These are phyloP conservation scores for Torulaspora globosa DNA, from an alignment of 1,139 yeast genomes.

Conservation along the genomic window DNA sequence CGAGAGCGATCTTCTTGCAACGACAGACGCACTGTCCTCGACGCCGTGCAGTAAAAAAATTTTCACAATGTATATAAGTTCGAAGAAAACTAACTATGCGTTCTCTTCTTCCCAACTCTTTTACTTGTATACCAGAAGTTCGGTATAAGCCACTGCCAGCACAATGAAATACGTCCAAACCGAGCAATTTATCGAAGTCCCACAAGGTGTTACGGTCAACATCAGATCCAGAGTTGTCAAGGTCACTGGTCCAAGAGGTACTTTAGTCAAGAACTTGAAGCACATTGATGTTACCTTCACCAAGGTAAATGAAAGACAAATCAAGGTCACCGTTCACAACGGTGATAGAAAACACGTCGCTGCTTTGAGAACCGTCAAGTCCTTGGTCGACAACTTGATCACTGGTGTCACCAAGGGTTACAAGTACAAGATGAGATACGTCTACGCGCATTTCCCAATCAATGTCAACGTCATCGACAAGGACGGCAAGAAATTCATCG, in stretches of 20 bases:
- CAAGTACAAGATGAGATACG: slow-evolving; percentile 99
- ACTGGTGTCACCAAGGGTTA: slow-evolving; percentile 99
- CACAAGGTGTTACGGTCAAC: slow-evolving; percentile 88
- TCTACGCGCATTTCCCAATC: slow-evolving; percentile 99
- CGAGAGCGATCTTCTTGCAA: background rate
- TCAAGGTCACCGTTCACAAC: slow-evolving; percentile 91
- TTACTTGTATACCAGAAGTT: too few species aligned
- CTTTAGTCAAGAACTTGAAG: slow-evolving; percentile 81
- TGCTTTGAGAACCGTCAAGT: slow-evolving; percentile 97
- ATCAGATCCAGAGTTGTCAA: slow-evolving; percentile 89
- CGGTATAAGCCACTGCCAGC: too few species aligned
- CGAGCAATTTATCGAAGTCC: slow-evolving; percentile 85
- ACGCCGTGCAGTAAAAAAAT: background rate
- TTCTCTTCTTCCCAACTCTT: too few species aligned
- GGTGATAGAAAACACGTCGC: slow-evolving; percentile 99
- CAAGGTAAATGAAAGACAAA: slow-evolving; percentile 65
- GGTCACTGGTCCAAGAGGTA: slow-evolving; percentile 99
- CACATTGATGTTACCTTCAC: slow-evolving; percentile 93
- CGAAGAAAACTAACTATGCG: too few species aligned
- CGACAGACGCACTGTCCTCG: slow-evolving; percentile 1
- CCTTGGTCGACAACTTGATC: slow-evolving; percentile 88
- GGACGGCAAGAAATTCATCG: slow-evolving; percentile 73
- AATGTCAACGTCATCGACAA: slow-evolving; percentile 83
- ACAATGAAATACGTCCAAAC: slow-evolving; percentile 91
- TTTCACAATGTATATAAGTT: slow-evolving; percentile 4